Base-by-base conservation (phyloP, 306 rosid species). In the Rosa persica region DNA sequence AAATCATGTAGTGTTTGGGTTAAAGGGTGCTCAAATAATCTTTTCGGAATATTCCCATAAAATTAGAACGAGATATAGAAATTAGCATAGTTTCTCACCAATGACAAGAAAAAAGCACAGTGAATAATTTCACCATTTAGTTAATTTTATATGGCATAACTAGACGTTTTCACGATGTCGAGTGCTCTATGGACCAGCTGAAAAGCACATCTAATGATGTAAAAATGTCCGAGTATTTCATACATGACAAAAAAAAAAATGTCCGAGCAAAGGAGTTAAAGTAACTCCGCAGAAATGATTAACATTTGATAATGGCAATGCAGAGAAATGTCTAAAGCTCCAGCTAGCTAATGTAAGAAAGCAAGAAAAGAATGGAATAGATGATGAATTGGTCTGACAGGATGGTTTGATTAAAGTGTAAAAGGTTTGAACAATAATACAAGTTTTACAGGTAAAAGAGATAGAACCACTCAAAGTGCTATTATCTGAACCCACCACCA, bases 341-440 rank as follows among this genome's bases (percentile, higher is more conserved):
- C 5, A 64, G 69, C 69, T 43, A 47, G 42, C 39, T 61, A 70
- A 76, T 19, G 74, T 71, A 79, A 62, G 34, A 76, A 80, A 77
- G 83, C 30, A 40, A 47, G 71, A 68, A 36, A 47, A 55, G 67
- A 68, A 36, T 55, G 79, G 19, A 67, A 69, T 22, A 62, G 9
- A 65, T 39, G 47, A 66, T 66, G 70, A 20, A 19, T 11, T 66
- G 30, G 71, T 68, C 79, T 74, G 83, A 80, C 83, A 70, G 10
- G 72, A 12, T 44, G 12, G 34, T 34, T 27, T 40, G 55, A 64
- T 20, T 55, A 57, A 77, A 76, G 64, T 57, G 30, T 49, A 20
- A 39, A 46, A 70, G 54, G 42, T 42, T 30, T 65, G 17, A 68
- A 46, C 83, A 79, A 81, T 78, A 90, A 83, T 86, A 85, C 78